Conservation (phyloP, 2,329 filamentous ascomycete genomes). For the Colletotrichum tropicale region DNA sequence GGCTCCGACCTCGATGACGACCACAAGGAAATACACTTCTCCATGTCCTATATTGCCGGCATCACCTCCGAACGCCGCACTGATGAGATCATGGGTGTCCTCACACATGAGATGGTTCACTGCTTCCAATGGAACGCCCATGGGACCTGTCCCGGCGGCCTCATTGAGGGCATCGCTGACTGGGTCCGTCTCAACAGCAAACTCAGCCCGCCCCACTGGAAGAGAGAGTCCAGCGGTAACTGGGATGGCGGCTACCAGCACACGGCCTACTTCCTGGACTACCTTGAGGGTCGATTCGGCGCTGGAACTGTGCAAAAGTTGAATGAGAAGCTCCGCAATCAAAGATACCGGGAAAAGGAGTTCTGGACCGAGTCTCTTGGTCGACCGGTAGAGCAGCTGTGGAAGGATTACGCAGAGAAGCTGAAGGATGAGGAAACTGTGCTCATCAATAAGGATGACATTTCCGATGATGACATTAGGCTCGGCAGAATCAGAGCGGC, state of each 20-base stretch:
- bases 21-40: conserved; percentile 94
- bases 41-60: conserved; percentile 71
- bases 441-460: conserved; percentile 26
- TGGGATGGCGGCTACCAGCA: conserved; percentile 93
- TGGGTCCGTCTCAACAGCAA: conserved; percentile 82
- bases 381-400: conserved; percentile 69
- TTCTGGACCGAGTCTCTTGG: conserved; percentile 77
- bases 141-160: conserved; percentile 69
- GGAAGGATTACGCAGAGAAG: conserved; percentile 69
- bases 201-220: conserved; percentile 85
- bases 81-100: conserved; percentile 78
- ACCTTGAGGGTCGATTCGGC: conserved; percentile 73
- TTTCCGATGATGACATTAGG: conserved; percentile 21
- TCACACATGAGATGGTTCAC: conserved; percentile 93
- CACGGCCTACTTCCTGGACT: conserved; percentile 90
- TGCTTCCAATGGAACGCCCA: conserved; percentile 83
- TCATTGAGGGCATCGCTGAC: conserved; percentile 92
- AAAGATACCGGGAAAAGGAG: conserved; percentile 65
- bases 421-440: conserved; percentile 23
- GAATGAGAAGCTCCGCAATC: conserved; percentile 70
- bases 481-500: conserved; percentile 9
- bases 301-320: conserved; percentile 64
- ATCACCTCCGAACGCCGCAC: conserved; percentile 47
- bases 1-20: conserved; percentile 79
- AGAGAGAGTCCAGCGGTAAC: conserved; percentile 55